Evolutionary conservation across 352 stramenopile species (phyloP).

Genomic region (Blastocystis sp.): DNA sequence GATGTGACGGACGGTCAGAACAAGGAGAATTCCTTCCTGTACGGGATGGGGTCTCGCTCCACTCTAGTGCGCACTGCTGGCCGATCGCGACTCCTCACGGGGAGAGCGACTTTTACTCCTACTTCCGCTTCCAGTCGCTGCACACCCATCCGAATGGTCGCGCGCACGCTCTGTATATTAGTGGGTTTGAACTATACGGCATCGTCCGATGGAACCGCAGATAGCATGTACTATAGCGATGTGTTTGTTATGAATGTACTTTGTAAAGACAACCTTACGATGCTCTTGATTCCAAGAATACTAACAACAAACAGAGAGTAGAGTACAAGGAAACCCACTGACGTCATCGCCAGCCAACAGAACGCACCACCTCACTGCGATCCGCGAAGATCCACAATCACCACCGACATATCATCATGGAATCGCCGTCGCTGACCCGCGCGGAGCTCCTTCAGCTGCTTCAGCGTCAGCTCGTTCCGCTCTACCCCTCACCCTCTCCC

Average conservation of each 20-base stretch:
- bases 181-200: constrained; percentile 47
- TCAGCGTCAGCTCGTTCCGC: constrained; percentile 11
- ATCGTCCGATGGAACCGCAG: constrained; percentile 8
- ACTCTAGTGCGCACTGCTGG: constrained; percentile 39
- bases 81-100: not conserved
- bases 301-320: not conserved
- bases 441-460: constrained; percentile 21
- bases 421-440: not conserved
- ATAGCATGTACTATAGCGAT: constrained; percentile 18
- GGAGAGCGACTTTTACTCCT: constrained; percentile 11
- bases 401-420: constrained; percentile 42
- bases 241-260: constrained; percentile 13
- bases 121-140: constrained; percentile 3
- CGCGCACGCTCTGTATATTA: constrained; percentile 45
- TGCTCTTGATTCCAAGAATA: too few species aligned
- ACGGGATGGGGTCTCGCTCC: not conserved
- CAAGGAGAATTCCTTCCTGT: constrained; percentile 48
- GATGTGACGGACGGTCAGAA: constrained; percentile 46
- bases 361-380: not conserved
- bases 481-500: not conserved
- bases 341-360: not conserved
- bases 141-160: constrained; percentile 19
- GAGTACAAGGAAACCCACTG: not conserved
- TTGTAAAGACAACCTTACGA: too few species aligned
- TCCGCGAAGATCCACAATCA: not conserved